phyloP scores from a whole-genome alignment of 192 early-diverging fungal genomes.

The Coemansia sp. region DNA sequence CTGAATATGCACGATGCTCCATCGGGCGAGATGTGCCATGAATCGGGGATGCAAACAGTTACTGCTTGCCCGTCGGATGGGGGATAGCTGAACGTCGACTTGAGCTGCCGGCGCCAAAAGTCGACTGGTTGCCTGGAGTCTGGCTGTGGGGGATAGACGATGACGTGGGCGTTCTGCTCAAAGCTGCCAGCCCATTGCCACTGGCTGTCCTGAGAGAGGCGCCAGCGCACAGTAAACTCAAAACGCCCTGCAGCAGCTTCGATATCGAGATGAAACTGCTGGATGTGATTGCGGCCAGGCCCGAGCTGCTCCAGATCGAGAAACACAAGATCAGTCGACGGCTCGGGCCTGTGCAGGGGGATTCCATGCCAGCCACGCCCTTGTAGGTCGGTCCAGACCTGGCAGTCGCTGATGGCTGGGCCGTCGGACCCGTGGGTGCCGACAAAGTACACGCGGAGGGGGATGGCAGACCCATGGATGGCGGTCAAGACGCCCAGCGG shows the following conservation, averaged over 20 bases:
- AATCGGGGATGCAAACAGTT: constrained; percentile 10
- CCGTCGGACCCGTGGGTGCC: too few relatives aligned
- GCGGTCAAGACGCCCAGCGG: constrained; percentile 29
- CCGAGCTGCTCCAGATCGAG: constrained; percentile 13
- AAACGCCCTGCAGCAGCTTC: constrained; percentile 1
- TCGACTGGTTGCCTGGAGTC: constrained; percentile 1
- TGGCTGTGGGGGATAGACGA: constrained; percentile 2
- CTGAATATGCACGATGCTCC: constrained; percentile 28
- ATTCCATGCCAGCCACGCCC: constrained; percentile 15
- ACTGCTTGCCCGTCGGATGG: not conserved
- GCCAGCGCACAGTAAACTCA: constrained; percentile 44
- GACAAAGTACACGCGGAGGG: constrained; percentile 32
- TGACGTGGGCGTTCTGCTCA: constrained; percentile 27
- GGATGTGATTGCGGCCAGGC: not conserved
- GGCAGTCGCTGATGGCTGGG: not conserved
- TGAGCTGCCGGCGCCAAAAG: constrained; percentile 26
- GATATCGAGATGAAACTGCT: constrained; percentile 19
- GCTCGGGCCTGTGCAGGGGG: not conserved
- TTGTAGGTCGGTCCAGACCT: constrained; percentile 29
- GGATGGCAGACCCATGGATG: constrained; percentile 12
- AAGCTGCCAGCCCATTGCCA: constrained; percentile 28
- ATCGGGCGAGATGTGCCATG: constrained; percentile 13
- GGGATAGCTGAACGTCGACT: not conserved
- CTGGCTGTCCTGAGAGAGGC: not conserved
- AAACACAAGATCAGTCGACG: constrained; percentile 7